Conservation (phyloP, 1,284 basidiomycete genomes). For the Sporisorium exsertum region DNA sequence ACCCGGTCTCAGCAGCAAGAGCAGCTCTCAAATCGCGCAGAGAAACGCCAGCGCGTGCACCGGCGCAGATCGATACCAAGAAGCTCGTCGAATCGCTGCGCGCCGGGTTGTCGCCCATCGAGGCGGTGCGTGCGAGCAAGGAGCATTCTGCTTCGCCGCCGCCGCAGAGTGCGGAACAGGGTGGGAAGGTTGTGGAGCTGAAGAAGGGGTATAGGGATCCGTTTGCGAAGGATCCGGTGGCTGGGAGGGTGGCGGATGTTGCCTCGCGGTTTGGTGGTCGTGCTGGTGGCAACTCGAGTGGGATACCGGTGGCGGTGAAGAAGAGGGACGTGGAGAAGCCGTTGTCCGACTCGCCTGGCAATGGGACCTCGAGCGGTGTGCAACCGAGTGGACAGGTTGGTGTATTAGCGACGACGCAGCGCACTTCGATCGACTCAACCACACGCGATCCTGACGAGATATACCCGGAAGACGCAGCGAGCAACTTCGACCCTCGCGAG, state of each 20-base stretch:
- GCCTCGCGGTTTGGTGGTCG: constrained; percentile 53
- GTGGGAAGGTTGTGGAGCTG: not conserved
- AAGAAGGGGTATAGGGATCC: constrained; percentile 33
- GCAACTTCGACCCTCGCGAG: constrained; percentile 41
- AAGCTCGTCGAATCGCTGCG: constrained; percentile 45
- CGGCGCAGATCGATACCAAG: constrained; percentile 40
- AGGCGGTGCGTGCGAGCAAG: constrained; percentile 41
- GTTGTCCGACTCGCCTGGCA: constrained; percentile 4
- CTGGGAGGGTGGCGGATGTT: constrained; percentile 56
- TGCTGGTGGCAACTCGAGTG: not conserved
- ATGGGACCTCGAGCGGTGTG: not conserved
- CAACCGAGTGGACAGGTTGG: not conserved
- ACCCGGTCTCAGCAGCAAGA: constrained; percentile 36
- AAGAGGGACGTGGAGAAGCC: constrained; percentile 10
- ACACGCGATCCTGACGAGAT: constrained; percentile 49
- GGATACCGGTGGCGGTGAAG: not conserved
- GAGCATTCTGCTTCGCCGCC: not conserved
- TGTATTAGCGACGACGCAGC: not conserved
- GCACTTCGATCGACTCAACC: constrained; percentile 9
- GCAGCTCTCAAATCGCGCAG: constrained; percentile 33
- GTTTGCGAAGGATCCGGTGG: constrained; percentile 55
- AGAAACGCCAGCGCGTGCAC: constrained; percentile 6
- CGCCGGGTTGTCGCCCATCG: constrained; percentile 35
- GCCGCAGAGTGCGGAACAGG: not conserved
- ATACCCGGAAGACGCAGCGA: constrained; percentile 61